Evolutionary conservation across 768 basidiomycete genomes (phyloP), one percentile per base, ranked within the genome.

Genomic region (Termitomyces sp.): DNA sequence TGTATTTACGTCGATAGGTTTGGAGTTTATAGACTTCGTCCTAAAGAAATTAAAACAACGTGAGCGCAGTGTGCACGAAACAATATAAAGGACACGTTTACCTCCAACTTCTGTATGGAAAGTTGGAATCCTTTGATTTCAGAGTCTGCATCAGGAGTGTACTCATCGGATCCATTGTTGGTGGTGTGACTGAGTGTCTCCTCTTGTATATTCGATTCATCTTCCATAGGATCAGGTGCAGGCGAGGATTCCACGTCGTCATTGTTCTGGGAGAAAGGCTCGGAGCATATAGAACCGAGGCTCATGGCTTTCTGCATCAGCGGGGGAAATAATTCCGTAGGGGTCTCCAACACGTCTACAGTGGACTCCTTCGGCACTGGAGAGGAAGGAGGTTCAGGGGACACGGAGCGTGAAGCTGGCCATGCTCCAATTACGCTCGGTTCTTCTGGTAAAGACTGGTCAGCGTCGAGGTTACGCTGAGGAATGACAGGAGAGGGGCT

Each of bases 401-500:
- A 74, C 31, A 68, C 63, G 7, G 66, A 68, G 40, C 70, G 69
- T 11, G 73, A 74, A 52, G 54, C 58, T 11, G 78, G 74, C 73
- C 76, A 79, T 25, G 75, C 76, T 23, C 76, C 77, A 12, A 80
- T 61, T 7, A 78, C 59, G 39, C 61, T 61, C 22, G 74, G 76
- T 20, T 79, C 79, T 44, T 52, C 57, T 16, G n/a, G 54, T 13
- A 40, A 36, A 38, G 53, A 42, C 27, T 64, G 51, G 33, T 59
- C 47, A 33, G 53, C 54, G 32, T 22, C 38, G 7, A 56, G 52
- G n/a, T 32, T 51, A 40, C 40, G 54, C 49, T 27, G 35, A 55
- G 58, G 29, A 25, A 64, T 60, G 11, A 67, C 59, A 15, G 72
- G 68, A 0, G 73, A 70, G 3, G 77, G 75, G 22, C 73, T 77